Evolutionary conservation across 2,329 filamentous ascomycete genomes (phyloP).

Genomic region (Colletotrichum aenigma): DNA sequence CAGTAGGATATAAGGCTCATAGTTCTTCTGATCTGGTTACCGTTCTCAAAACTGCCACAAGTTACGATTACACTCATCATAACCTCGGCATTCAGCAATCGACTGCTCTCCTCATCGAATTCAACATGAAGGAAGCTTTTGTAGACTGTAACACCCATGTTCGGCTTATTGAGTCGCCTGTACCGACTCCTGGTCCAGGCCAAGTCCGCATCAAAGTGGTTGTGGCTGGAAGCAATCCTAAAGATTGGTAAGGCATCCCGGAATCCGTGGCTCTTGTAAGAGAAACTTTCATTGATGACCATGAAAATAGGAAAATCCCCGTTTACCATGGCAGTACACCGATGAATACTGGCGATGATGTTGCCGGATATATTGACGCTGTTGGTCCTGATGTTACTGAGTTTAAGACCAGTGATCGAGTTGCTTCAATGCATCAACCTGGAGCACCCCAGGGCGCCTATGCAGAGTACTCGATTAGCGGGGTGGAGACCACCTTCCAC

Average conservation of each 20-base stretch:
- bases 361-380: constrained; percentile 22
- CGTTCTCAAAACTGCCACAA: not conserved
- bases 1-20: not conserved
- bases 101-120: not conserved
- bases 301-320: not conserved
- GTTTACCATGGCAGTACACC: not conserved
- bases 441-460: constrained; percentile 49
- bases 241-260: not conserved
- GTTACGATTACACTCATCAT: not conserved
- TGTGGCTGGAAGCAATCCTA: not conserved
- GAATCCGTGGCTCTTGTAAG: not conserved
- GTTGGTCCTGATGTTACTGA: constrained; percentile 20
- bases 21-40: not conserved
- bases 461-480: constrained; percentile 40
- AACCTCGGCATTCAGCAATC: not conserved
- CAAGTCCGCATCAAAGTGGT: not conserved
- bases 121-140: not conserved
- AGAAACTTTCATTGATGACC: fast-evolving
- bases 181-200: not conserved
- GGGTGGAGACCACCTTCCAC: constrained; percentile 43
- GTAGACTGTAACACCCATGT: not conserved
- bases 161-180: not conserved
- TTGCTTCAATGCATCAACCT: constrained; percentile 55
- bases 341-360: constrained; percentile 24
- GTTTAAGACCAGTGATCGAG: constrained; percentile 42